Percentiles rank a stretch among this genome's conserved stretches.
Evolutionary conservation across 2,329 filamentous ascomycete species (phyloP).

Genomic region (Aschersonia sp.): DNA sequence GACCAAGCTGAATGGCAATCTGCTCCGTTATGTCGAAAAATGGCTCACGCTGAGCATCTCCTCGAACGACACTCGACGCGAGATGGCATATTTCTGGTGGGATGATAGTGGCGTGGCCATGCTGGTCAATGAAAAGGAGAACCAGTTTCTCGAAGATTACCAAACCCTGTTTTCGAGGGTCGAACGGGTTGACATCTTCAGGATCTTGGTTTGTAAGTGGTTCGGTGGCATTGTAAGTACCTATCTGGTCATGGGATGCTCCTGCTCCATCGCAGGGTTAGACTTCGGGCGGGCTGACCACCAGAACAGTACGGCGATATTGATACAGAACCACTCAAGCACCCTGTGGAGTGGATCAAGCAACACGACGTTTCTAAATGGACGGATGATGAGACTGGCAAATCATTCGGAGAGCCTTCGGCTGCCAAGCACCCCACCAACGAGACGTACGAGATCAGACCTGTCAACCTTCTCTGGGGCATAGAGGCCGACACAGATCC

Average conservation of each 20-base stretch:
- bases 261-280: background rate
- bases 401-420: conserved; percentile 5
- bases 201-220: conserved; percentile 9
- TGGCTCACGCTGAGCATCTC: conserved; percentile 8
- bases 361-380: conserved; percentile 8
- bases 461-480: conserved; percentile 10
- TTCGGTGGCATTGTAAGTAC: conserved; percentile 11
- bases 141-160: conserved; percentile 6
- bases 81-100: conserved; percentile 13
- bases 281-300: background rate
- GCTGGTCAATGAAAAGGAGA: conserved; percentile 8
- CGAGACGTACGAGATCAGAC: conserved; percentile 1
- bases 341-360: conserved; percentile 9
- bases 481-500: conserved; percentile 11
- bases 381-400: conserved; percentile 7
- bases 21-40: conserved; percentile 9
- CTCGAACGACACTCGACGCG: conserved; percentile 1
- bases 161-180: conserved; percentile 7
- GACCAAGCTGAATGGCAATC: conserved; percentile 6
- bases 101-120: conserved; percentile 7
- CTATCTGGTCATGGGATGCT: background rate
- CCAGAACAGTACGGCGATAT: conserved; percentile 9
- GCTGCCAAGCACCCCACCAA: background rate
- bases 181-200: conserved; percentile 11
- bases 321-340: conserved; percentile 10